Evolutionary conservation across 495 filamentous ascomycete species (phyloP).

Genomic region (Daldinia decipiens): DNA sequence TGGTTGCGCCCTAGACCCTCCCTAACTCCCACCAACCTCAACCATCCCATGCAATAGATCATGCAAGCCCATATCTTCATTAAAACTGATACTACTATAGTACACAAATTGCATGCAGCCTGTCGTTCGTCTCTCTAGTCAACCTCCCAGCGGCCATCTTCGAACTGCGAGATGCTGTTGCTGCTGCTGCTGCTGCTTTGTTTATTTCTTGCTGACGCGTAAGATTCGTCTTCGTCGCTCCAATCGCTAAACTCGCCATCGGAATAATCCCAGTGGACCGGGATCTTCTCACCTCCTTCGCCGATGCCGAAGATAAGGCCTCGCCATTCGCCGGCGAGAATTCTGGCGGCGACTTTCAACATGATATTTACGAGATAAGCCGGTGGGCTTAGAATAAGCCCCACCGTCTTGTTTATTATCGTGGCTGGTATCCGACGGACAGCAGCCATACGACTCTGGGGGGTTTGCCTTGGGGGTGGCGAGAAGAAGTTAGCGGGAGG

Average conservation of each 20-base stretch:
- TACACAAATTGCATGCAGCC: constrained; percentile 16
- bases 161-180: constrained; percentile 24
- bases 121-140: constrained; percentile 40
- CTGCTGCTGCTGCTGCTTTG: constrained; percentile 29
- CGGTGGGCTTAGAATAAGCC: constrained; percentile 78
- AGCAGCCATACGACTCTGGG: constrained; percentile 49
- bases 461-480: constrained; percentile 52
- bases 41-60: constrained; percentile 1
- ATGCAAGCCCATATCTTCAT: constrained; percentile 25
- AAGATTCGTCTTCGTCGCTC: constrained; percentile 41
- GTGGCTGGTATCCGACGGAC: constrained; percentile 69
- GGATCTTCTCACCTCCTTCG: constrained; percentile 61
- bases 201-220: constrained; percentile 25
- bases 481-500: constrained; percentile 71
- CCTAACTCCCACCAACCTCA: background rate
- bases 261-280: constrained; percentile 65
- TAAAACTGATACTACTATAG: constrained; percentile 21
- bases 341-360: constrained; percentile 79
- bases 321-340: constrained; percentile 71
- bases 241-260: constrained; percentile 56
- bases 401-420: constrained; percentile 78
- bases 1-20: background rate
- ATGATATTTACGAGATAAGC: constrained; percentile 78
- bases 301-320: constrained; percentile 60
- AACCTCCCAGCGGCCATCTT: constrained; percentile 49